Percentiles rank a stretch among this genome's conserved stretches.
phyloP scores from a whole-genome alignment of 345 rosid genomes.

The Alliaria petiolata region DNA sequence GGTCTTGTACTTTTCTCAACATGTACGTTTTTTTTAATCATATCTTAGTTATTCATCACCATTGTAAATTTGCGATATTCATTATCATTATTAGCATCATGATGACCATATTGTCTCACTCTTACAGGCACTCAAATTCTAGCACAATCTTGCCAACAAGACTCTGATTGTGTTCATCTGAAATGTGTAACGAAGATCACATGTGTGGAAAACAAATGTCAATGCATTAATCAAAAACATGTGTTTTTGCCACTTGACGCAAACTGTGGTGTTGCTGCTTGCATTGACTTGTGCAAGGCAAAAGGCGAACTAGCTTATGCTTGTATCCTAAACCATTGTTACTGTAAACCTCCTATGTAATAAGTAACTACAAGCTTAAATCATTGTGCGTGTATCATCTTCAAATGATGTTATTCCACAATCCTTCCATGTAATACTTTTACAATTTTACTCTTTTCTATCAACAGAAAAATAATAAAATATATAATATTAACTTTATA shows the following conservation, averaged over 20 bases:
- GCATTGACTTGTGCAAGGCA: background rate
- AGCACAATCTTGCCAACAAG: background rate
- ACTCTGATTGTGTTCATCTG: background rate
- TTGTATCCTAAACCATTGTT: background rate
- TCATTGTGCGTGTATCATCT: background rate
- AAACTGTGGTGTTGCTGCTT: constrained; percentile 2
- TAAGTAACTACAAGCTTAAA: background rate
- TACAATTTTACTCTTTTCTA: background rate
- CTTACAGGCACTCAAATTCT: background rate
- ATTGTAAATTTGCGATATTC: background rate
- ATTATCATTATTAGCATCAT: background rate
- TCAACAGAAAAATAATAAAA: background rate
- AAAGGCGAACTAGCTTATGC: constrained; percentile 4
- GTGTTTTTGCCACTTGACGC: background rate
- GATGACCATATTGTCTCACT: background rate
- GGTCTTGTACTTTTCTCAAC: background rate
- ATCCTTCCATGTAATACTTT: background rate
- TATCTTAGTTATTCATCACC: background rate
- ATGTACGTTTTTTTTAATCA: background rate
- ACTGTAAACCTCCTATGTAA: constrained; percentile 9
- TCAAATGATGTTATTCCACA: background rate
- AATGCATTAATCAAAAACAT: background rate
- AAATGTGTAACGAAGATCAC: background rate
- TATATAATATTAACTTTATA: background rate
- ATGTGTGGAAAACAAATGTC: background rate